Evolutionary conservation across 73 alveolate species (phyloP).

Genomic region (Stentor coeruleus): DNA sequence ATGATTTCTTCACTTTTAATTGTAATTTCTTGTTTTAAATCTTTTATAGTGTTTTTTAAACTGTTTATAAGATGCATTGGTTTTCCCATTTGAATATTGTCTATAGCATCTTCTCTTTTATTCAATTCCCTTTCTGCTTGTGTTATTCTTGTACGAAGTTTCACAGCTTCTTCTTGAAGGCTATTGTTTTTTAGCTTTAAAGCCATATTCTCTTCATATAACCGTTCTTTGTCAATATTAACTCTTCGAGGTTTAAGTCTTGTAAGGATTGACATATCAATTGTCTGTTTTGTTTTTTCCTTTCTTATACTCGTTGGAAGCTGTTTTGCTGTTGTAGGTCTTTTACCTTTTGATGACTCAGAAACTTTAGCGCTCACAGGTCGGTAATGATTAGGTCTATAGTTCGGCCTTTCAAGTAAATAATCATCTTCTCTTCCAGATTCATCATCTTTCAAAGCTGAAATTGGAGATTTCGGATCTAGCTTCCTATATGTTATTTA

Average conservation of each 20-base stretch:
- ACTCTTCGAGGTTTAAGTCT: conserved; percentile 9
- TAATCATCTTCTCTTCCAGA: background rate
- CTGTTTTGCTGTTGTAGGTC: background rate
- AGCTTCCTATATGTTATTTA: conserved; percentile 20
- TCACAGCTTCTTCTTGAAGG: conserved; percentile 36
- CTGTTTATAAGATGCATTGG: background rate
- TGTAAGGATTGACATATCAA: background rate
- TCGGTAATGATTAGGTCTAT: background rate
- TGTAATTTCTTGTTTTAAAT: background rate
- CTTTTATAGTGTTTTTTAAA: background rate
- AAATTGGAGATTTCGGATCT: conserved; percentile 9
- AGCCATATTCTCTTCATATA: conserved; percentile 43
- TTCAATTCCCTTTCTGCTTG: conserved; percentile 28
- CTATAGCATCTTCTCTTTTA: conserved; percentile 7
- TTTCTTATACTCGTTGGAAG: background rate
- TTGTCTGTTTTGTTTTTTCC: background rate
- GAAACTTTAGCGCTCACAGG: conserved; percentile 7
- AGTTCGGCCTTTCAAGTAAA: background rate
- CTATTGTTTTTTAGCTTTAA: conserved; percentile 33
- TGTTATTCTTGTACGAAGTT: conserved; percentile 26
- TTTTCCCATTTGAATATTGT: background rate
- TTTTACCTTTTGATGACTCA: background rate
- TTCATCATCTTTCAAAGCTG: background rate
- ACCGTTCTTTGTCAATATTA: conserved; percentile 29
- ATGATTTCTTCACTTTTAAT: conserved; percentile 29